Evolutionary conservation across 2,329 filamentous ascomycete genomes (phyloP), one percentile per base, ranked within the genome.

Genomic region (Pyrenochaeta sp.): DNA sequence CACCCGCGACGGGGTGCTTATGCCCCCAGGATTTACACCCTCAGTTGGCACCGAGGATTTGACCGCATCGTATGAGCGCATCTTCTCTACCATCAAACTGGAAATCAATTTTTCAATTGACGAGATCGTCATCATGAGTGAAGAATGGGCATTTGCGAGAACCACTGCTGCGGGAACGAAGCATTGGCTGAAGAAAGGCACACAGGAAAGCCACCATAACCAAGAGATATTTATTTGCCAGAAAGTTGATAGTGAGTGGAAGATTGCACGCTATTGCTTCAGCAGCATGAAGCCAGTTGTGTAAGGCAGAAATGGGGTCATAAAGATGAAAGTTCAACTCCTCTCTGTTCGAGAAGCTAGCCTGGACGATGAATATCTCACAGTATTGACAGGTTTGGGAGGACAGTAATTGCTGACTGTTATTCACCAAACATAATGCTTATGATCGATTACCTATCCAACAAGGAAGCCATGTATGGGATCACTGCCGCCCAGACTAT

Each of bases 151-250:
- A 4, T 53, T 50, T 24, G 39, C 39, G 11, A 29, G 43, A 29
- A 47, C 50, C 7, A 44, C 42, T 9, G 46, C 42, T 3, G 36
- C 41, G 31, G 42, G 50, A 1, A 47, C 26, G 15, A 49, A 50
- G 36, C 32, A 23, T 14, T 44, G 35, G 42, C 23, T 53, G 23
- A 41, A 50, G 24, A 34, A 30, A 11, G 50, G 43, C 3, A 47
- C 35, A n/a, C 23, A 47, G 17, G 45, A 49, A 20, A 28, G 19
- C 23, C 29, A 47, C 18, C 31, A 24, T 7, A 53, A 44, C 24
- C 36, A 50, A 22, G 42, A 42, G 34, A 26, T 50, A 8, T 49
- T 50, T 19, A 19, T 50, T 4, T 31, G 34, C 6, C 23, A 22
- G 18, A 41, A 40, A n/a, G 24, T 29, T 6, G 37, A 20, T 7